Percentiles rank a stretch among this genome's conserved stretches.
Evolutionary conservation across 2,329 filamentous ascomycete species (phyloP).

Genomic region (Trichoderma guizhouense): DNA sequence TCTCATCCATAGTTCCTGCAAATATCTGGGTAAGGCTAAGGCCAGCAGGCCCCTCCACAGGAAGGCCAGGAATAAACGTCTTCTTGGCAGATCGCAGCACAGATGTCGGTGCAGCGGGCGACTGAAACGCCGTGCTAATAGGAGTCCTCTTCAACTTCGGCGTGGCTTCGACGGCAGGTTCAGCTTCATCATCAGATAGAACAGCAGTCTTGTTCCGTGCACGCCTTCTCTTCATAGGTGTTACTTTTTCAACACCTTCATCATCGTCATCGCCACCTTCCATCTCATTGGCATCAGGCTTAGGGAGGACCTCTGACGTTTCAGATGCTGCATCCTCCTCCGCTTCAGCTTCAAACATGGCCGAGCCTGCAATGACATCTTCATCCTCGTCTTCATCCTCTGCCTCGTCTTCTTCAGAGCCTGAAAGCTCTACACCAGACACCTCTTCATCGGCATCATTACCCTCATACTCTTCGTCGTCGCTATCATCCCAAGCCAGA

Average conservation of each 20-base stretch:
- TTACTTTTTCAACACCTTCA: constrained; percentile 36
- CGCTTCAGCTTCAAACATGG: constrained; percentile 40
- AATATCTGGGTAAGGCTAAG: constrained; percentile 87
- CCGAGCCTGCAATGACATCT: neutral
- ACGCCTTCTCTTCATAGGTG: constrained; percentile 43
- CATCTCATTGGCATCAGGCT: constrained; percentile 30
- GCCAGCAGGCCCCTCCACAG: constrained; percentile 57
- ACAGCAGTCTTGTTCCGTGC: constrained; percentile 49
- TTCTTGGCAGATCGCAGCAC: constrained; percentile 67
- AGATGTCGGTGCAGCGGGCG: constrained; percentile 57
- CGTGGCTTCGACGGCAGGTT: constrained; percentile 39
- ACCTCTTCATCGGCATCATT: constrained; percentile 39
- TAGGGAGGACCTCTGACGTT: constrained; percentile 24
- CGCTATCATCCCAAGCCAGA: constrained; percentile 55
- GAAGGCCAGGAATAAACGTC: constrained; percentile 66
- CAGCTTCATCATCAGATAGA: constrained; percentile 59
- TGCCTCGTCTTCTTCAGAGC: constrained; percentile 41
- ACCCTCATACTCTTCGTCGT: constrained; percentile 49
- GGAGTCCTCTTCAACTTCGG: constrained; percentile 48
- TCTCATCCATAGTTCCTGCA: constrained; percentile 78
- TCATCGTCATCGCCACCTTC: constrained; percentile 30
- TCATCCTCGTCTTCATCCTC: constrained; percentile 35
- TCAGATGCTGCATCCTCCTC: constrained; percentile 40
- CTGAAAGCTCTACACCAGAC: constrained; percentile 42
- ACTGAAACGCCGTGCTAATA: constrained; percentile 40